Base-by-base conservation (phyloP, 371 early-diverging fungal species). In the Syncephalis plumigaleata region DNA sequence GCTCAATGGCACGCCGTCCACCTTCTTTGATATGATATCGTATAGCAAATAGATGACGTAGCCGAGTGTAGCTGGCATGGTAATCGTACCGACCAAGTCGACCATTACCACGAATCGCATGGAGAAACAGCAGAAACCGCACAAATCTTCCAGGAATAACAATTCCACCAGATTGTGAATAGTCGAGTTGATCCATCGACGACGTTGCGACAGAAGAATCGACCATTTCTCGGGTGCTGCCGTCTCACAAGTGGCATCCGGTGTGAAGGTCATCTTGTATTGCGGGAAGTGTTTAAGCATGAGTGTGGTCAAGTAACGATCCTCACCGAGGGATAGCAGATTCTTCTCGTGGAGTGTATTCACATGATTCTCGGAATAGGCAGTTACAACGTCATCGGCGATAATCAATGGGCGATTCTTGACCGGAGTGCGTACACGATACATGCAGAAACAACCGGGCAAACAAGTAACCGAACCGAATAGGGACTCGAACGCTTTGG, bases 171-270 rank as follows among this genome's bases (percentile, higher is more conserved):
- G 64, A 55, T 98, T 98, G 69, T 91, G 91, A 21, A 96, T 77
- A 0, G 98, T 97, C 4, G 92, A 92, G 65, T 98, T 98, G 55
- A 98, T 98, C 98, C 98, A 97, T 52, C 98, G 73, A 55, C 98
- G 80, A 50, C 98, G 79, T 62, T 97, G 98, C 7, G 97, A 96
- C 16, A 98, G 57, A 42, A 99, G 70, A 3, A 98, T 86, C 20
- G 70, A 66, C 79, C 94, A 98, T 52, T 70, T 66, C 52, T 95
- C 95, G 2, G 99, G 99, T 1, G 91, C 99, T 48, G 76, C 79
- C 20, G 99, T 99, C 57, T 75, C 70, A 59, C 98, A 98, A 58
- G 81, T 73, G 8, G 99, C 99, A 46, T 87, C 78, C 0, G 94
- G 75, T 2, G 86, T 84, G 69, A 99, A 99, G 54, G 87, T 87